Base-by-base conservation (phyloP, 345 rosid genomes). In the Chamaenerion angustifolium region DNA sequence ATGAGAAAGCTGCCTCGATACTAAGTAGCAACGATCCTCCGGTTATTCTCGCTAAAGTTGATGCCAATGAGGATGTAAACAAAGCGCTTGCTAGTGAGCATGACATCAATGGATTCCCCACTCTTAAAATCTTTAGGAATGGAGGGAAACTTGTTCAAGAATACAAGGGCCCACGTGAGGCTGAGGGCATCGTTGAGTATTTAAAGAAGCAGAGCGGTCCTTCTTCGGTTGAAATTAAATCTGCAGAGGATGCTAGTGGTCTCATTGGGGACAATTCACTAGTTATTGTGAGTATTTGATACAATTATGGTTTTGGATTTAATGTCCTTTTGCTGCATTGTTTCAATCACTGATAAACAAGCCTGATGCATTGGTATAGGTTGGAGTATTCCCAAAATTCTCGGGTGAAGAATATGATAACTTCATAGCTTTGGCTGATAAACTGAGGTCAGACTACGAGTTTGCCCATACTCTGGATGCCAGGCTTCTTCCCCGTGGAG, bases 91-190 rank as follows among this genome's bases (percentile, higher is more conserved):
- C 86, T 4, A 52, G 23, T 4, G 62, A 84, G 46, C 75, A 61
- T 59, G 78, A 88, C n/a, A 61, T 92, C n/a, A 75, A 56, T 67
- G 99, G 99, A 35, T 92, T 80, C 69, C 99, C 99, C 25, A 79
- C 99, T 0, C 48, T 92, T 42, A 88, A 80, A 71, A 92, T 92
- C 58, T 51, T 92, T 53, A 80, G 96, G 65, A 75, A 85, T 46
- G 90, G 90, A 56, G 96, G 99, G 9, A 85, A 85, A 55, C 18
- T 41, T 12, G 31, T 70, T 74, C 95, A 88, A 65, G 96, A 92
- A 2, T 92, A 80, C 69, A 88, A 92, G 25, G 99, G 99, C 40
- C 99, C 99, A 52, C 93, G 96, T 6, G 88, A 92, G 2, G 99
- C 96, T 1, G 86, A 79, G 0, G 99, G 96, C 44, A 92, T 92